These are phyloP conservation scores for Eucalyptus cladocalyx DNA, from an alignment of 345 rosid species.

Conservation along the genomic window DNA sequence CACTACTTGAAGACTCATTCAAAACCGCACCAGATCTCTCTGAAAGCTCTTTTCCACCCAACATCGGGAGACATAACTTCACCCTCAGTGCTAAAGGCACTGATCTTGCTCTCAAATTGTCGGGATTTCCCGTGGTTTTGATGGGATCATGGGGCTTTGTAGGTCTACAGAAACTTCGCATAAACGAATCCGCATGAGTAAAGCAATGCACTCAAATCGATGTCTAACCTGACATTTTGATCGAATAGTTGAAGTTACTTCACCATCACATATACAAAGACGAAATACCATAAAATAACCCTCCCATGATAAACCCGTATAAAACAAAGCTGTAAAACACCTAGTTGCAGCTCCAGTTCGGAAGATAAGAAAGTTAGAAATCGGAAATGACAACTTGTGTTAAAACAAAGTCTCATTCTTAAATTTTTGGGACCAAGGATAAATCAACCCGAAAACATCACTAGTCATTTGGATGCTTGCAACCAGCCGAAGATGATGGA, in stretches of 20 bases:
- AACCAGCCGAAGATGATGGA: neutral
- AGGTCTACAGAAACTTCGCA: neutral
- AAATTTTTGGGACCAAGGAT: neutral
- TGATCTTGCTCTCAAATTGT: neutral
- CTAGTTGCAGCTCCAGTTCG: neutral
- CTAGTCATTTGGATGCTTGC: neutral
- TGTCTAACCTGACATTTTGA: neutral
- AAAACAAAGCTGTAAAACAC: neutral
- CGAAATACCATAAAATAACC: neutral
- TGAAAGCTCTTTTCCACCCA: neutral
- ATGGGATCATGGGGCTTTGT: neutral
- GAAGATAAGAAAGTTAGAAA: neutral
- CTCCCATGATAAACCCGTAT: neutral
- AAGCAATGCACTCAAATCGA: neutral
- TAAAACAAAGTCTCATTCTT: neutral
- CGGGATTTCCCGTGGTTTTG: neutral
- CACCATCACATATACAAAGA: neutral
- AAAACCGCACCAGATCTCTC: neutral
- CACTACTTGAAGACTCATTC: neutral
- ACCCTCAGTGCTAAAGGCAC: neutral
- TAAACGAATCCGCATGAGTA: neutral
- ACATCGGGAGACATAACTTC: neutral
- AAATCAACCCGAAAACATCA: neutral
- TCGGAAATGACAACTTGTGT: neutral
- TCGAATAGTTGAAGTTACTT: neutral